These are phyloP conservation scores for Coelastrella sp. DNA, from an alignment of 139 green algal species.

Conservation along the genomic window DNA sequence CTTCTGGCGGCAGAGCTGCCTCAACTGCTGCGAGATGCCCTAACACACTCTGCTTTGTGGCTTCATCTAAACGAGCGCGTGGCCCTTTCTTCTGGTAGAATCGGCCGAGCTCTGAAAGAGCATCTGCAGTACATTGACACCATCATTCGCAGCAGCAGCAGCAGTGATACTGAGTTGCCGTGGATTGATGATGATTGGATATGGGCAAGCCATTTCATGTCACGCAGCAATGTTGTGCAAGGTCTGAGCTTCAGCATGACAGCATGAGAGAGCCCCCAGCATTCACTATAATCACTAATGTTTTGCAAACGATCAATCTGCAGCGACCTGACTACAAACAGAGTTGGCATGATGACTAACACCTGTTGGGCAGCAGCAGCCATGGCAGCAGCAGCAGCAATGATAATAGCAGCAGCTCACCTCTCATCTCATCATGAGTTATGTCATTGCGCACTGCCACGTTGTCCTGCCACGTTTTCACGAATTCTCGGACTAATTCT, in stretches of 20 bases:
- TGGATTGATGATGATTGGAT: too few relatives aligned
- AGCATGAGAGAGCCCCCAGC: too few relatives aligned
- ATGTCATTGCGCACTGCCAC: constrained; percentile 33
- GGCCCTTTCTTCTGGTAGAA: constrained; percentile 48
- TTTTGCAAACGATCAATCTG: too few relatives aligned
- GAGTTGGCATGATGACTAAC: too few relatives aligned
- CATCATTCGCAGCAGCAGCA: too few relatives aligned
- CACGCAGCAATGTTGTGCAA: too few relatives aligned
- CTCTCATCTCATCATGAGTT: constrained; percentile 57
- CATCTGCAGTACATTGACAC: background rate
- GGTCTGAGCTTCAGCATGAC: too few relatives aligned
- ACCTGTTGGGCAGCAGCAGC: background rate
- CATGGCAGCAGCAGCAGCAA: background rate
- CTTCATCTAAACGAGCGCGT: background rate
- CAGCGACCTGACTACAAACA: too few relatives aligned
- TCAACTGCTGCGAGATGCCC: constrained; percentile 22
- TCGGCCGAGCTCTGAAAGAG: constrained; percentile 52
- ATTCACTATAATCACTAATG: too few relatives aligned
- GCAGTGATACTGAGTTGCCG: too few relatives aligned
- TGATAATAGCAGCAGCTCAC: constrained; percentile 4
- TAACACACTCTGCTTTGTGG: background rate
- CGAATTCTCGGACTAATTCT: constrained; percentile 61
- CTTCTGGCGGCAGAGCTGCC: constrained; percentile 34
- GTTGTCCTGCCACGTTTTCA: constrained; percentile 63
- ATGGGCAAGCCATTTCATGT: too few relatives aligned